Evolutionary conservation across 805 yeast genomes (phyloP).

Genomic region (Suhomyces sp.): DNA sequence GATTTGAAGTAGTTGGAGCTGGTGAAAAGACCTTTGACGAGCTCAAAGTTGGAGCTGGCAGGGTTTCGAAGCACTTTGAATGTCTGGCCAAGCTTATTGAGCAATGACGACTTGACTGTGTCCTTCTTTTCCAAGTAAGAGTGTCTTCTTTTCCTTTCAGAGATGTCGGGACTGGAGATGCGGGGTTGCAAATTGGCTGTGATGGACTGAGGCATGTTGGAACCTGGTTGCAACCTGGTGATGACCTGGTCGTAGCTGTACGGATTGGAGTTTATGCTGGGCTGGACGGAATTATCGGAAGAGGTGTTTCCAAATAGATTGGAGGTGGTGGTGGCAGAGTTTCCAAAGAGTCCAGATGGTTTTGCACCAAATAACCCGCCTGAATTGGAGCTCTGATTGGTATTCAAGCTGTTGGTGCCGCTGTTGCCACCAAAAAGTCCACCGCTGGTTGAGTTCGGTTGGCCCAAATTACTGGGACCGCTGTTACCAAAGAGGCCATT

Average conservation of each 20-base stretch:
- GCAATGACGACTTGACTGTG: slow-evolving; percentile 23
- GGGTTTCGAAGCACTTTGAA: slow-evolving; percentile 29
- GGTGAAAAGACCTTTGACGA: slow-evolving; percentile 32
- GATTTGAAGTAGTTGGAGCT: slow-evolving; percentile 20
- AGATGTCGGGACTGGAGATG: slow-evolving; percentile 6
- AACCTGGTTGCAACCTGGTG: slow-evolving; percentile 17
- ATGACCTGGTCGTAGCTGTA: slow-evolving; percentile 29
- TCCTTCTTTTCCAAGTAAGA: slow-evolving; percentile 13
- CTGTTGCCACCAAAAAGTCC: slow-evolving; percentile 20
- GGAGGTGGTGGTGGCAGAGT: slow-evolving; percentile 3
- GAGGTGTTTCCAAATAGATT: slow-evolving; percentile 18
- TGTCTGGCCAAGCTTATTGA: slow-evolving; percentile 33
- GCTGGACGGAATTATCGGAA: not conserved
- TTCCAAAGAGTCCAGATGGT: slow-evolving; percentile 8
- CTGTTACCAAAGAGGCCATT: slow-evolving; percentile 23
- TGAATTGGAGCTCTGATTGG: not conserved
- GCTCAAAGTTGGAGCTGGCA: slow-evolving; percentile 9
- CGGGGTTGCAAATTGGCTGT: slow-evolving; percentile 26
- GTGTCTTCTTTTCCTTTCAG: slow-evolving; percentile 16
- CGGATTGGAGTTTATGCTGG: slow-evolving; percentile 20
- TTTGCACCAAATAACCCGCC: slow-evolving; percentile 3
- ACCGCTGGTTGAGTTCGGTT: slow-evolving; percentile 14
- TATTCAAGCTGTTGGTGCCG: not conserved
- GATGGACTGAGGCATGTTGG: slow-evolving; percentile 33
- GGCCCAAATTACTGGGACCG: not conserved